Percentiles rank a stretch among this genome's conserved stretches.
These are phyloP conservation scores for Penicillium longicatenatum DNA, from an alignment of 495 filamentous ascomycete species.

Conservation along the genomic window DNA sequence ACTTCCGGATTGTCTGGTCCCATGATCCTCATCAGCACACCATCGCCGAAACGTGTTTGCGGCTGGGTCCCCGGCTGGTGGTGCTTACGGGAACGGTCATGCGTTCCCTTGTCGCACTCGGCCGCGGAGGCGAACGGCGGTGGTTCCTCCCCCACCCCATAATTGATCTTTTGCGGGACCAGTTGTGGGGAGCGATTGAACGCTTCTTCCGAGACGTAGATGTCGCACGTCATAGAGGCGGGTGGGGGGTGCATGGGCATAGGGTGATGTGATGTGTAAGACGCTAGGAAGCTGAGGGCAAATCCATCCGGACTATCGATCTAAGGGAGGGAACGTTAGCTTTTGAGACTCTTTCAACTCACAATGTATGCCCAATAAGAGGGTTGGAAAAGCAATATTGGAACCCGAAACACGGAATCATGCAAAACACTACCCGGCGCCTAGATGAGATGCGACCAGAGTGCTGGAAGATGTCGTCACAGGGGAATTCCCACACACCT, in stretches of 20 bases:
- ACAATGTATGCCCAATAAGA: background rate
- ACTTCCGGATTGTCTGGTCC: constrained; percentile 49
- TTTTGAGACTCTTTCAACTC: background rate
- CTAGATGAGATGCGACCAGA: background rate
- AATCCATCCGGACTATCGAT: background rate
- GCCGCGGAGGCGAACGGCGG: constrained; percentile 33
- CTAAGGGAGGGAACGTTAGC: background rate
- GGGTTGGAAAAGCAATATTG: background rate
- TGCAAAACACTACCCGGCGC: background rate
- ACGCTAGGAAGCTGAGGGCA: constrained; percentile 1
- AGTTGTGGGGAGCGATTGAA: constrained; percentile 37
- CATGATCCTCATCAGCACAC: constrained; percentile 51
- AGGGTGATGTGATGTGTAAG: constrained; percentile 5
- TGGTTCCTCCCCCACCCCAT: constrained; percentile 24
- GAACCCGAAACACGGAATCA: background rate
- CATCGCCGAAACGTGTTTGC: constrained; percentile 41
- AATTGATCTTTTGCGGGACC: constrained; percentile 22
- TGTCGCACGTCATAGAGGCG: constrained; percentile 43
- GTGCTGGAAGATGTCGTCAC: background rate
- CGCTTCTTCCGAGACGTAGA: constrained; percentile 50
- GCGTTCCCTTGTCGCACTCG: constrained; percentile 28
- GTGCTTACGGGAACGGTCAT: constrained; percentile 38
- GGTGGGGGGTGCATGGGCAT: constrained; percentile 10
- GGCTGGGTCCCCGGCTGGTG: constrained; percentile 36
- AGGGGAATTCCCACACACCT: background rate